These are phyloP conservation scores for Polygonum aviculare DNA, from an alignment of 148 eudicot genomes.

Conservation along the genomic window DNA sequence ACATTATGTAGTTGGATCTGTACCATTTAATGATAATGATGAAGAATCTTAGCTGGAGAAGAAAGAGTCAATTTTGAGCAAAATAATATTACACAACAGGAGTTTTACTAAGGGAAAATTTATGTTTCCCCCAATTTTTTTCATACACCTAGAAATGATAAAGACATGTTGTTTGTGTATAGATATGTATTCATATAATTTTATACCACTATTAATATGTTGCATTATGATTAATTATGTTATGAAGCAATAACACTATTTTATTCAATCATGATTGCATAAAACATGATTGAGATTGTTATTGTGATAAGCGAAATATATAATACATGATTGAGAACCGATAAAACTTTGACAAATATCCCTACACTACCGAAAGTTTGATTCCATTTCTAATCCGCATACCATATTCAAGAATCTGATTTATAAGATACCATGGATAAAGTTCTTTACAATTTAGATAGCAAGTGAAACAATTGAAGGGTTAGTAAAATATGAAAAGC, in stretches of 20 bases:
- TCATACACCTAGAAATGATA: neutral
- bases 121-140: neutral
- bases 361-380: constrained; percentile 86
- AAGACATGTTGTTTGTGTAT: too few species aligned
- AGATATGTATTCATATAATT: too few species aligned
- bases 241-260: too few species aligned
- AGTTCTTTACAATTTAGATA: neutral
- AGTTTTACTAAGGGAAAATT: neutral
- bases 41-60: constrained; percentile 6
- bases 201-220: too few species aligned
- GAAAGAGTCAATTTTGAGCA: neutral
- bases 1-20: neutral
- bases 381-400: constrained; percentile 54
- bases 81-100: neutral
- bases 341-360: constrained; percentile 77
- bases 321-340: constrained; percentile 31
- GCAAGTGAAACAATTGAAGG: neutral
- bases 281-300: too few species aligned
- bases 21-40: neutral
- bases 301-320: too few species aligned
- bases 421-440: neutral
- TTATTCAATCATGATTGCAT: too few species aligned
- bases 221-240: too few species aligned
- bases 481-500: neutral
- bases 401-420: constrained; percentile 64